phyloP scores from a whole-genome alignment of 1,284 basidiomycete species.

The Athelia sp. region DNA sequence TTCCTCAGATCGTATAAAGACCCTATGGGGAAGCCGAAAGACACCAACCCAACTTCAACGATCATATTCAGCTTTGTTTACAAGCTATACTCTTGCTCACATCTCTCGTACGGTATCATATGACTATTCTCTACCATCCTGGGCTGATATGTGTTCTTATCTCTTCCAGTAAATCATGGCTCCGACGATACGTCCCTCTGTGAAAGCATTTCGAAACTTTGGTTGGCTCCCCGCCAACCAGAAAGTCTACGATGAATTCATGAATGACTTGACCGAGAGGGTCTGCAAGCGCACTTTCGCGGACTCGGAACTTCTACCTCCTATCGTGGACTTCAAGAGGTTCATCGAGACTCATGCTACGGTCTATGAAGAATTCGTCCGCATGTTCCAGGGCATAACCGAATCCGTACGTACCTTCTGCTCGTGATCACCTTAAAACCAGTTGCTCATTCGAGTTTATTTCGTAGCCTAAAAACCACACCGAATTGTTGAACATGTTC shows the following conservation, averaged over 20 bases:
- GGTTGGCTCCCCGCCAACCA: background rate
- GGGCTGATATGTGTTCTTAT: too few species aligned
- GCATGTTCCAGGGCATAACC: conserved; percentile 25
- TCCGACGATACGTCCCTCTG: background rate
- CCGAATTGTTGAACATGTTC: conserved; percentile 22
- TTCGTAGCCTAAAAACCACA: conserved; percentile 24
- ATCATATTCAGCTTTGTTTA: too few species aligned
- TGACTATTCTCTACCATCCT: too few species aligned
- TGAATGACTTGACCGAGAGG: background rate
- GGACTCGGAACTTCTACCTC: background rate
- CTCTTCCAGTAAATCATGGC: too few species aligned
- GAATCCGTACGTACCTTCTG: conserved; percentile 3
- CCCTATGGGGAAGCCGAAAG: too few species aligned
- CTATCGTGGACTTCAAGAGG: conserved; percentile 29
- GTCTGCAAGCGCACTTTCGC: background rate
- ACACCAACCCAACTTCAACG: too few species aligned
- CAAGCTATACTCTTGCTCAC: too few species aligned
- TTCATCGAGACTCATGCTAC: conserved; percentile 27
- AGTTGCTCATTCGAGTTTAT: background rate
- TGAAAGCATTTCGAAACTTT: background rate
- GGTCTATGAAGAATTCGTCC: conserved; percentile 28
- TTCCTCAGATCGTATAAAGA: too few species aligned
- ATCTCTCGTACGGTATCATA: too few species aligned
- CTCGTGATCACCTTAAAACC: background rate
- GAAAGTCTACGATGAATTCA: background rate